phyloP scores from a whole-genome alignment of 2,329 filamentous ascomycete species.

The Juglanconis oblonga region DNA sequence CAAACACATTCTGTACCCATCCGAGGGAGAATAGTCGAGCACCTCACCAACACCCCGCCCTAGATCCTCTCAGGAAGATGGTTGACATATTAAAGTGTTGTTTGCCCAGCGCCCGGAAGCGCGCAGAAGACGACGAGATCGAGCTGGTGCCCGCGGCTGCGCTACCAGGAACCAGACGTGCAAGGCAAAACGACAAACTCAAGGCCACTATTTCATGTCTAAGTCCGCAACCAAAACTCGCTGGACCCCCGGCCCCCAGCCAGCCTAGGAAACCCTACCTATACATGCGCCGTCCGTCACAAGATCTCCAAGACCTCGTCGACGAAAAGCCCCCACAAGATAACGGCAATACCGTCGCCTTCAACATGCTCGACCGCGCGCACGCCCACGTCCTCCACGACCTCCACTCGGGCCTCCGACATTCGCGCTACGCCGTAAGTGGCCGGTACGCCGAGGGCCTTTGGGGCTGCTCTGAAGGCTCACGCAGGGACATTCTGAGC shows the following conservation, averaged over 20 bases:
- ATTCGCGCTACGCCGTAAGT: conserved; percentile 45
- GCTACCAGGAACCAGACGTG: not conserved
- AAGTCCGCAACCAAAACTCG: not conserved
- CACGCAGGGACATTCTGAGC: conserved; percentile 31
- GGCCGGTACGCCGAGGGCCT: conserved; percentile 43
- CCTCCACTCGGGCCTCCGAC: conserved; percentile 37
- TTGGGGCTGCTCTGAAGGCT: conserved; percentile 36
- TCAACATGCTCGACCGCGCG: conserved; percentile 23
- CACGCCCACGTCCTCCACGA: conserved; percentile 34
- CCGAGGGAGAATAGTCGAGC: not conserved
- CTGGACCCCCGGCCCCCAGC: not conserved
- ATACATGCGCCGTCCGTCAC: not conserved
- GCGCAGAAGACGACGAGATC: not conserved
- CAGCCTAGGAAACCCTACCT: not conserved
- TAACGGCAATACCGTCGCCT: not conserved
- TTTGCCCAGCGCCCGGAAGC: not conserved
- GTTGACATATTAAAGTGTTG: not conserved
- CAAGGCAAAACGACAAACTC: not conserved
- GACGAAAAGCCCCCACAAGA: not conserved
- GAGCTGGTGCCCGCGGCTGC: not conserved
- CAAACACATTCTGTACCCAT: not conserved
- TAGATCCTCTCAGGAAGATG: not conserved
- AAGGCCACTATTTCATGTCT: not conserved
- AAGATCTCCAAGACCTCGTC: not conserved
- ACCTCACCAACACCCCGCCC: not conserved